A percentile compares a stretch with the other conserved stretches of the same genome.
phyloP scores from a whole-genome alignment of 768 basidiomycete species.

The Hypholoma fasciculare region DNA sequence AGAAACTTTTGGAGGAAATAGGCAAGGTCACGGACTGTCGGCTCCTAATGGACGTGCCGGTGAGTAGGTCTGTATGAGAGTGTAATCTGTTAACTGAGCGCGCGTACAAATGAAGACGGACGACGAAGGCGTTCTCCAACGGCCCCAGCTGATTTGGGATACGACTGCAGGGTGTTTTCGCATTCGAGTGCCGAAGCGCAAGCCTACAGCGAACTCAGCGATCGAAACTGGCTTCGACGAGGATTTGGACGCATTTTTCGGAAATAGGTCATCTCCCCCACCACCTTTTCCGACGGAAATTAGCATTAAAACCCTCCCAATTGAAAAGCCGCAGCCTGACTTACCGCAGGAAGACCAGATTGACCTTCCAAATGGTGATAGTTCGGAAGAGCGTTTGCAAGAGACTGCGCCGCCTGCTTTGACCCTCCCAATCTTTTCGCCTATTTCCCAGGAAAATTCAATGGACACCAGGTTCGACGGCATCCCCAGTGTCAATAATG shows the following conservation, averaged over 20 bases:
- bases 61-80: background rate
- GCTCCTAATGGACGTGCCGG: conserved; percentile 30
- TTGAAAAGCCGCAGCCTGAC: no score
- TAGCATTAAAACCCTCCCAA: no score
- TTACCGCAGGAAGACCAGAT: no score
- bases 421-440: no score
- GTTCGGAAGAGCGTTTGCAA: no score
- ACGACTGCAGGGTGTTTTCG: conserved; percentile 25
- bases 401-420: no score
- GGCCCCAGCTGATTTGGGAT: conserved; percentile 30
- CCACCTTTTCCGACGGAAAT: no score
- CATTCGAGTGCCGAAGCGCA: conserved; percentile 32
- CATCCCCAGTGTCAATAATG: background rate
- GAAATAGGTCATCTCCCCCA: no score
- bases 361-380: no score
- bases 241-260: conserved; percentile 27
- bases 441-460: no score
- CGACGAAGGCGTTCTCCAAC: conserved; percentile 9
- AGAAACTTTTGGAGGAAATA: conserved; percentile 28
- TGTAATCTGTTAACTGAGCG: background rate
- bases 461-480: no score
- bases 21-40: conserved; percentile 18
- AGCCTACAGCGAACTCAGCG: conserved; percentile 23
- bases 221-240: conserved; percentile 32
- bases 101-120: conserved; percentile 13